Conservation (phyloP, 306 rosid species). For the Abrus pulchellus region DNA sequence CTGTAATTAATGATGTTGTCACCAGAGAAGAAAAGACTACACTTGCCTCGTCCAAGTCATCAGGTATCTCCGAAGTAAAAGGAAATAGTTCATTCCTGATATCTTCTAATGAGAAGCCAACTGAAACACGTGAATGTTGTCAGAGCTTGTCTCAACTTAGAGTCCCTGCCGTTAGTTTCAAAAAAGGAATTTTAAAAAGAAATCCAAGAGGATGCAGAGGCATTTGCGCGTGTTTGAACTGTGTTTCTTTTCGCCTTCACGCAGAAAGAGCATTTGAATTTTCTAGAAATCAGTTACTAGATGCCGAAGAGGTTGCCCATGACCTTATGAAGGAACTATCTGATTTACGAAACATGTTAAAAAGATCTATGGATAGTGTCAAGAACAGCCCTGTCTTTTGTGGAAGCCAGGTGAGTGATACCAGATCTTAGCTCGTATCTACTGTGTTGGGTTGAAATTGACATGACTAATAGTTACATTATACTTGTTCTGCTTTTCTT, state of each 20-base stretch:
- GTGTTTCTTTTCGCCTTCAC: constrained; percentile 80
- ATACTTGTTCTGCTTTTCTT: constrained; percentile 11
- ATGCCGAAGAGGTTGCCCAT: constrained; percentile 75
- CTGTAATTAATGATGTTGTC: constrained; percentile 34
- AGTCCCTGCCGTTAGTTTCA: constrained; percentile 26
- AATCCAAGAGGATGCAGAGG: constrained; percentile 96
- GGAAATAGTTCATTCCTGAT: constrained; percentile 34
- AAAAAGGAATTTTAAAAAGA: constrained; percentile 66
- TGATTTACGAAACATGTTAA: constrained; percentile 59
- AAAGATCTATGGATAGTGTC: constrained; percentile 51
- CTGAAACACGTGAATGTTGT: constrained; percentile 44
- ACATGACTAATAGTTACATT: not conserved
- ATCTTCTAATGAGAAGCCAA: constrained; percentile 41
- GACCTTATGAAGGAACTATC: constrained; percentile 78
- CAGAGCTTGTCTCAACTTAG: constrained; percentile 45
- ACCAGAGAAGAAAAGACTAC: constrained; percentile 46
- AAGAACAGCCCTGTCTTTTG: constrained; percentile 41
- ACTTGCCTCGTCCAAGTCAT: constrained; percentile 31
- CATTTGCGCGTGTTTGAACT: constrained; percentile 83
- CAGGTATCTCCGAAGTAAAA: constrained; percentile 40
- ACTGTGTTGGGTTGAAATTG: constrained; percentile 30
- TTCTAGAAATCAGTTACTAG: constrained; percentile 80
- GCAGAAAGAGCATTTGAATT: constrained; percentile 94
- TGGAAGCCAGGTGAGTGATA: constrained; percentile 59
- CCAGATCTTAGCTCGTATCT: constrained; percentile 15